phyloP scores from a whole-genome alignment of 495 filamentous ascomycete genomes.

The Penicillium canariense region DNA sequence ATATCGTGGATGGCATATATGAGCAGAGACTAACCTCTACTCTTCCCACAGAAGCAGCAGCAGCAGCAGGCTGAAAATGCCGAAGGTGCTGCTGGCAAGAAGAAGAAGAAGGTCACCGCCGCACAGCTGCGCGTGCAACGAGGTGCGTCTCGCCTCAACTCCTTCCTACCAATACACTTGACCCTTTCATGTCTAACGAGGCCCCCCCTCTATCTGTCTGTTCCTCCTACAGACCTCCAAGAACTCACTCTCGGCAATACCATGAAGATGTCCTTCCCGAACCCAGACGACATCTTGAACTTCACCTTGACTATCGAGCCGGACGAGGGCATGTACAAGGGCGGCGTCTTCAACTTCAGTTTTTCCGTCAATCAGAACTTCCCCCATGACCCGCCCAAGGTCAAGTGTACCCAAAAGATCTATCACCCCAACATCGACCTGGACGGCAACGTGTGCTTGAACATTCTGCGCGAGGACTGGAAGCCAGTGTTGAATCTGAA shows the following conservation, averaged over 20 bases:
- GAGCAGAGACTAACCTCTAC: not conserved
- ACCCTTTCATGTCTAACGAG: not conserved
- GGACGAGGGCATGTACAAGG: slow-evolving; percentile 97
- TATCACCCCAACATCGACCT: slow-evolving; percentile 99
- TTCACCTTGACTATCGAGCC: slow-evolving; percentile 92
- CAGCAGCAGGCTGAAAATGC: slow-evolving; percentile 92
- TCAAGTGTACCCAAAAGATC: slow-evolving; percentile 96
- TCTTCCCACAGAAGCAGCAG: slow-evolving; percentile 65
- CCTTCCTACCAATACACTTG: not conserved
- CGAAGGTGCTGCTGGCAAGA: slow-evolving; percentile 69
- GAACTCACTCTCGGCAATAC: slow-evolving; percentile 87
- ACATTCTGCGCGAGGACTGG: slow-evolving; percentile 97
- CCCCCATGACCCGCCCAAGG: slow-evolving; percentile 96
- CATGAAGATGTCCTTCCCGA: slow-evolving; percentile 89
- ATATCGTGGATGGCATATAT: not conserved
- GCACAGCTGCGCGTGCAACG: slow-evolving; percentile 95
- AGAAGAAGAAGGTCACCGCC: slow-evolving; percentile 98
- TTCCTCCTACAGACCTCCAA: slow-evolving; percentile 65
- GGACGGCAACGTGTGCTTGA: slow-evolving; percentile 96
- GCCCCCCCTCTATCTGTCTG: not conserved
- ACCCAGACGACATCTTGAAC: slow-evolving; percentile 95
- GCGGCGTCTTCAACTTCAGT: slow-evolving; percentile 82
- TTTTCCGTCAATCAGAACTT: slow-evolving; percentile 94
- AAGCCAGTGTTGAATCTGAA: slow-evolving; percentile 97
- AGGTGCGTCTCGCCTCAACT: slow-evolving; percentile 51